A percentile compares a stretch with the other conserved stretches of the same genome.
These are phyloP conservation scores for Canavalia ensiformis DNA, from an alignment of 306 rosid species.

Conservation along the genomic window DNA sequence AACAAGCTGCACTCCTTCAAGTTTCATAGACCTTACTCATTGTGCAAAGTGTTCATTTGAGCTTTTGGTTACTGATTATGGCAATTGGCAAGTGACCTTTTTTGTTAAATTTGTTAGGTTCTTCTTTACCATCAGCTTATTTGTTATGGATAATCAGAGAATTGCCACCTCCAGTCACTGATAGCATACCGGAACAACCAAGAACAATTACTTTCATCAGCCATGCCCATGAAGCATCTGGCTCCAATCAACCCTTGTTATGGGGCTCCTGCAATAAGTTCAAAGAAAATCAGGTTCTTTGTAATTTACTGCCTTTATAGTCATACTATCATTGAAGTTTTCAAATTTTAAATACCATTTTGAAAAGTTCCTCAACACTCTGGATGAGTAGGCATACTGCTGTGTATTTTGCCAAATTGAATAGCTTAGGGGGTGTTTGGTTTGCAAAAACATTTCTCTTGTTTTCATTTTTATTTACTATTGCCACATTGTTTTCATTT, in stretches of 20 bases:
- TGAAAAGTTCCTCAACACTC: no score
- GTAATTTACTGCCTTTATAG: slow-evolving; percentile 11
- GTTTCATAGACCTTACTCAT: not conserved
- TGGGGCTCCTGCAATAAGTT: slow-evolving; percentile 61
- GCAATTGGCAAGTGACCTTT: not conserved
- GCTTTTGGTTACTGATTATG: slow-evolving; percentile 20
- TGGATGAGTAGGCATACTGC: no score
- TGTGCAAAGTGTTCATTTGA: not conserved
- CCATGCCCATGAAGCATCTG: slow-evolving; percentile 46
- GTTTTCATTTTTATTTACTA: no score
- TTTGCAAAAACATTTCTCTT: no score
- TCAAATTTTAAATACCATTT: no score
- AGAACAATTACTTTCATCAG: slow-evolving; percentile 62
- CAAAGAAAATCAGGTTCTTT: slow-evolving; percentile 63
- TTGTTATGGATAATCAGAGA: slow-evolving; percentile 78
- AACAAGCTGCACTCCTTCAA: not conserved
- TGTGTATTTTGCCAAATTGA: no score
- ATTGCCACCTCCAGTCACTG: slow-evolving; percentile 62
- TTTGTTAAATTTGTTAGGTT: slow-evolving; percentile 54
- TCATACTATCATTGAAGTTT: slow-evolving; percentile 16
- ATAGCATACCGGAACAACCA: slow-evolving; percentile 55
- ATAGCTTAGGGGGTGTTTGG: no score
- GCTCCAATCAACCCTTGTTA: slow-evolving; percentile 44
- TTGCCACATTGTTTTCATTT: no score
- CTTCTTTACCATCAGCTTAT: slow-evolving; percentile 73